Evolutionary conservation across 192 early-diverging fungal species (phyloP).

Genomic region (Coemansia sp.): DNA sequence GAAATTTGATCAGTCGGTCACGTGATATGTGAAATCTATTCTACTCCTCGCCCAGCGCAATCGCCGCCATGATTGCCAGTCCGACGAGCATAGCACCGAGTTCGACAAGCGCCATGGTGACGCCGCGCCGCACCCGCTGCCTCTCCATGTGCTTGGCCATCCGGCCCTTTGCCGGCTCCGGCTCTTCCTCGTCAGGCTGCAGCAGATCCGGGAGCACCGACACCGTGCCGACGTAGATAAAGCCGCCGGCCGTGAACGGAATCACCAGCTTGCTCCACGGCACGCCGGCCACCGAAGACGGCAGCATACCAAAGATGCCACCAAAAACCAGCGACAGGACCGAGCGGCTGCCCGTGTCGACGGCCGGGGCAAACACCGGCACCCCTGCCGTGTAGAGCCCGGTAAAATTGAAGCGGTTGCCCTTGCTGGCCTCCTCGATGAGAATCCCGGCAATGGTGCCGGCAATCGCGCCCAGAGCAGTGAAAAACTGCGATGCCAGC

Average conservation of each 20-base stretch:
- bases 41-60: constrained; percentile 67
- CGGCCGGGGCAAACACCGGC: constrained; percentile 33
- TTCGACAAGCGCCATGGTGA: constrained; percentile 53
- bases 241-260: constrained; percentile 84
- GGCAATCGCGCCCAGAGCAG: constrained; percentile 75
- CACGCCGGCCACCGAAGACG: constrained; percentile 54
- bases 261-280: constrained; percentile 75
- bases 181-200: constrained; percentile 55
- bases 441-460: constrained; percentile 73
- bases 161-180: constrained; percentile 16
- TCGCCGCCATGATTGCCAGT: constrained; percentile 68
- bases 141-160: constrained; percentile 2
- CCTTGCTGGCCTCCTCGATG: constrained; percentile 64
- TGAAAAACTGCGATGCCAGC: constrained; percentile 73
- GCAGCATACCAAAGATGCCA: constrained; percentile 24
- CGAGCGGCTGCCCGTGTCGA: neutral
- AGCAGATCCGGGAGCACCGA: constrained; percentile 80
- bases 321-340: constrained; percentile 18
- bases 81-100: constrained; percentile 70
- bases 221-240: constrained; percentile 81
- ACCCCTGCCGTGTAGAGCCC: constrained; percentile 25
- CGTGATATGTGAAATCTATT: neutral
- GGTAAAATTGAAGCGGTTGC: constrained; percentile 28
- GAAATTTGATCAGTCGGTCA: too few species aligned
- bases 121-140: constrained; percentile 15